These are phyloP conservation scores for Colletotrichum neosansevieriae DNA, from an alignment of 2,329 filamentous ascomycete species.

Conservation along the genomic window DNA sequence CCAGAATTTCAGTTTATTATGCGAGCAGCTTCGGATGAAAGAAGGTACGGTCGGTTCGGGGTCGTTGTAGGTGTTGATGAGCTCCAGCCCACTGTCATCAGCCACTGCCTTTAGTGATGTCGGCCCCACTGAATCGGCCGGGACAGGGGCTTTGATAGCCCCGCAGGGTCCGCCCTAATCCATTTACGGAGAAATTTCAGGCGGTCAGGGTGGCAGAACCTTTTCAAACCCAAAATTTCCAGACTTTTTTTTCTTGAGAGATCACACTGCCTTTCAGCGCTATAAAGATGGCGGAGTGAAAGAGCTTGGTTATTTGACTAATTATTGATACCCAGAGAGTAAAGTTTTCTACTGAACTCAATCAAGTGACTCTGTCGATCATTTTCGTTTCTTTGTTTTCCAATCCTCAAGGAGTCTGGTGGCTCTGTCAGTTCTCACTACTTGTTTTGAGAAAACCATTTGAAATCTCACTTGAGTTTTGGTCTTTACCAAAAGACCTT, in stretches of 20 bases:
- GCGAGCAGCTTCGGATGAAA: neutral
- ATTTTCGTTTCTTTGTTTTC: neutral
- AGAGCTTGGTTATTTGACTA: neutral
- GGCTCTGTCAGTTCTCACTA: neutral
- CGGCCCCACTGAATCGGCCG: constrained; percentile 10
- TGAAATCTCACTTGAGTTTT: neutral
- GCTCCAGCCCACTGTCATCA: neutral
- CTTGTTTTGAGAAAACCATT: too few species aligned
- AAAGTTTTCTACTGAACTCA: neutral
- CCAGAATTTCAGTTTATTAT: neutral
- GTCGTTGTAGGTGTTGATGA: neutral
- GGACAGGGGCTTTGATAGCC: constrained; percentile 42
- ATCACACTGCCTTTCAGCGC: constrained; percentile 22
- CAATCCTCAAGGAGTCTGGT: neutral
- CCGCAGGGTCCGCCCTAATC: constrained; percentile 54
- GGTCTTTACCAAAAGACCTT: too few species aligned
- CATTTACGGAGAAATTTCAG: constrained; percentile 45
- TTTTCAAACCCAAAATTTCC: constrained; percentile 51
- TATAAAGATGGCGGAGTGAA: neutral
- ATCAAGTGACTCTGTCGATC: neutral
- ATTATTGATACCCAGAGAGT: constrained; percentile 23
- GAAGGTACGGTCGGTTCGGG: neutral
- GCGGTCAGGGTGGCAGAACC: constrained; percentile 55
- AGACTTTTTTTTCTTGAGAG: constrained; percentile 25
- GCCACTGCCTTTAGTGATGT: constrained; percentile 1